Evolutionary conservation across 1,284 basidiomycete genomes (phyloP), one percentile per base, ranked within the genome.

Genomic region (Phlebopus sp.): DNA sequence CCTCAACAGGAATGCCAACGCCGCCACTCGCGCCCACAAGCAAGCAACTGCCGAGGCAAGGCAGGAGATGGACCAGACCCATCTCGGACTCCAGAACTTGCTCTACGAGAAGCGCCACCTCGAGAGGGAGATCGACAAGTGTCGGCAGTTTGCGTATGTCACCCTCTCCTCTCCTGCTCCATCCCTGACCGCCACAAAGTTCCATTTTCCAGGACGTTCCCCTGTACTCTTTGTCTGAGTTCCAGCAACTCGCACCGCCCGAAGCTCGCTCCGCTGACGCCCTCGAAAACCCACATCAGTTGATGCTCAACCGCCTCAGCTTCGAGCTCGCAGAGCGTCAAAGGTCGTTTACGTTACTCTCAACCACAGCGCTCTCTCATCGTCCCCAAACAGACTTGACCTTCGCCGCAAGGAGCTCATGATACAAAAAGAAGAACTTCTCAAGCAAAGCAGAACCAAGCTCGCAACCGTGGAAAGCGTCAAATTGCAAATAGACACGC

Each of bases 111-210:
- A 88, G 62, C 74, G 89, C 25, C 88, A 91, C 62, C 76, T 91
- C 9, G 88, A 91, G 64, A 76, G 86, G 52, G 88, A 91, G 69
- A 91, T 91, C 27, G 88, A 90, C 59, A 91, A 91, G 65, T 91
- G 88, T 67, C 78, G 85, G 46, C 87, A 90, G 59, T 91, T 91
- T 63, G 87, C 85, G 88, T 91, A 62, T 62, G 86, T 59, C 4
- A 1, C 46, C n/a, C 49, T 38, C 39, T 50, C 34, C 27, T 39
- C 19, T 46, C 17, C 36, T 0, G 32, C 40, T 29, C 29, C 30
- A 21, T 39, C 51, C 29, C 42, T 49, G 37, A 47, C 55, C 29
- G 27, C 47, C 30, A 46, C 39, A 25, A 48, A 86, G 84, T n/a
- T 90, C 87, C 30, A 82, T 89, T 45, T 90, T 89, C 62, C 89